A percentile compares a stretch with the other conserved stretches of the same genome.
These are phyloP conservation scores for Sporisorium graminicola DNA, from an alignment of 1,284 basidiomycete genomes.

Conservation along the genomic window DNA sequence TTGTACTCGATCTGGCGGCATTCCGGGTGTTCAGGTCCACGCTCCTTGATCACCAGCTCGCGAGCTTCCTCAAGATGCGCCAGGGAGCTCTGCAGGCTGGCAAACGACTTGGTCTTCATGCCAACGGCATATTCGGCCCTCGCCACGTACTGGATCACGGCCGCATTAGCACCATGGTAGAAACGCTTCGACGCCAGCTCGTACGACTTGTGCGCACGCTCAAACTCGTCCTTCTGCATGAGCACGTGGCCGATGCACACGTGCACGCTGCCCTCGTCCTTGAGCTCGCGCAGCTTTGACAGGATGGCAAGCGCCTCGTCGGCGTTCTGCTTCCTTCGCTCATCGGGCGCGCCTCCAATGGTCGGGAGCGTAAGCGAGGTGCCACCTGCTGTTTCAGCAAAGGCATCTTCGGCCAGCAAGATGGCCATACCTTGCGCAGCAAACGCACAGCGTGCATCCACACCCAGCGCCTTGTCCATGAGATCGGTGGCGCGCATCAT, in stretches of 20 bases:
- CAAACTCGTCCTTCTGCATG: constrained; percentile 66
- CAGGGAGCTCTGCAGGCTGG: constrained; percentile 50
- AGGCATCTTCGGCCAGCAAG: constrained; percentile 64
- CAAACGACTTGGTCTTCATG: constrained; percentile 54
- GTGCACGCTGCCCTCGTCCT: constrained; percentile 66
- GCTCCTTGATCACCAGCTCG: constrained; percentile 39
- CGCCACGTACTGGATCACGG: constrained; percentile 64
- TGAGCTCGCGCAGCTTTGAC: constrained; percentile 65
- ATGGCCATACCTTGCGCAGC: constrained; percentile 68
- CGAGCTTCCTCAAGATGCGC: constrained; percentile 55
- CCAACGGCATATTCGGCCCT: constrained; percentile 65
- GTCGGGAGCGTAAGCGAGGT: constrained; percentile 31
- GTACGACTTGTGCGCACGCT: constrained; percentile 65
- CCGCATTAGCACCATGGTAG: constrained; percentile 44
- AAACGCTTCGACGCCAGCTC: constrained; percentile 61
- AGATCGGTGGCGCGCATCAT: constrained; percentile 66
- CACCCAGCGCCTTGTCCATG: constrained; percentile 64
- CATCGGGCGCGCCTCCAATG: constrained; percentile 45
- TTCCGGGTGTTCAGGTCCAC: constrained; percentile 28
- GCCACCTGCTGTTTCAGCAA: constrained; percentile 53
- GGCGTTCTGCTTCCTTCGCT: constrained; percentile 55
- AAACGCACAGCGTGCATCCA: constrained; percentile 61
- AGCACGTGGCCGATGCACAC: constrained; percentile 68
- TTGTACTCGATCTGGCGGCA: constrained; percentile 65
- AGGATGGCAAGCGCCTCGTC: constrained; percentile 65